These are phyloP conservation scores for Orbilia javanica DNA, from an alignment of 2,329 filamentous ascomycete genomes.

Conservation along the genomic window DNA sequence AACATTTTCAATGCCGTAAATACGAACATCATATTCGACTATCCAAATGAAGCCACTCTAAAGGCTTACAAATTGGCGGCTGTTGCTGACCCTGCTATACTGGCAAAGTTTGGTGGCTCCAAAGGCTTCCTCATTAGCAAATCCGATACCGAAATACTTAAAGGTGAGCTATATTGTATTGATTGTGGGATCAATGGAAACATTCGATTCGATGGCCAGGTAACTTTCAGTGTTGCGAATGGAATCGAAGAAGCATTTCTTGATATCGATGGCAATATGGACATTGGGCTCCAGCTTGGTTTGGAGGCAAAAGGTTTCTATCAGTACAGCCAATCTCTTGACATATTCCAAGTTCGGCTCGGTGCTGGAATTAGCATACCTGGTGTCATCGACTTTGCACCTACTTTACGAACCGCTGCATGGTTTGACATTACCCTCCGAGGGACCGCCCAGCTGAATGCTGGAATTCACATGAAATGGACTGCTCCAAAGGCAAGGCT, in stretches of 20 bases:
- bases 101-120: constrained; percentile 7
- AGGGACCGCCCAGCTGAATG: constrained; percentile 22
- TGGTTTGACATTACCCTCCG: constrained; percentile 18
- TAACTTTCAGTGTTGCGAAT: constrained; percentile 26
- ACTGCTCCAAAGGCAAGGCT: constrained; percentile 8
- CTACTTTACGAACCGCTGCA: constrained; percentile 13
- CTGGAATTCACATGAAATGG: constrained; percentile 30
- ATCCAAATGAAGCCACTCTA: constrained; percentile 10
- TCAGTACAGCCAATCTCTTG: constrained; percentile 4
- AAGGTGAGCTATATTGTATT: constrained; percentile 20
- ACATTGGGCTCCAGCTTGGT: constrained; percentile 25
- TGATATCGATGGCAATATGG: constrained; percentile 26
- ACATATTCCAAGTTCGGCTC: constrained; percentile 21
- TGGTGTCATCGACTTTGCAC: constrained; percentile 24
- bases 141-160: constrained; percentile 12
- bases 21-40: constrained; percentile 25
- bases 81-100: not conserved
- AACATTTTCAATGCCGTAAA: constrained; percentile 27
- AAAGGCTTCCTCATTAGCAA: constrained; percentile 24
- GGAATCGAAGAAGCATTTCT: constrained; percentile 20
- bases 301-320: constrained; percentile 19
- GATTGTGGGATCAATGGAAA: constrained; percentile 30
- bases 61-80: constrained; percentile 5
- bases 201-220: constrained; percentile 20
- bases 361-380: constrained; percentile 25